Evolutionary conservation across 352 stramenopile species (phyloP), one percentile per base, ranked within the genome.

Genomic region (Pythium insidiosum): DNA sequence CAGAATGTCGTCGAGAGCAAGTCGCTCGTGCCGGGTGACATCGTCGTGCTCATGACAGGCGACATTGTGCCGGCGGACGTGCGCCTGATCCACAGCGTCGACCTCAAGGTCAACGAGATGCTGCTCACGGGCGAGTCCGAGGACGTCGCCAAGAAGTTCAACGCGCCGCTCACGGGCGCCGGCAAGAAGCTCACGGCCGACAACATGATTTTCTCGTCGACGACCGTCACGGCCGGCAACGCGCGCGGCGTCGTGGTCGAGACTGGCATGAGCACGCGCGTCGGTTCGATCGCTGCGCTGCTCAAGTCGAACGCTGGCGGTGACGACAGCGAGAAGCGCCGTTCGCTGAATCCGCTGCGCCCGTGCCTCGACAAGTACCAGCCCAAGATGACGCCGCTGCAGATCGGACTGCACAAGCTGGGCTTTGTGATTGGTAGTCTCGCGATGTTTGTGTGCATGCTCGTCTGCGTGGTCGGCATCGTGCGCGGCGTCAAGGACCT

Each of bases 141-240:
- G 46, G 89, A 86, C 40, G 76, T 89, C 0, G 30, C 64, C 5
- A 88, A 91, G 60, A 78, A 80, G 26, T 81, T 59, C 46, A 84
- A 79, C 35, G 58, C 58, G 20, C 35, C 49, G 15, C 55, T 66
- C 6, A 39, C 51, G 6, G 30, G 43, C 25, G 37, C 41, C 6
- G 53, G 41, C 7, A 81, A 88, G 39, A 61, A 59, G 19, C 51
- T 84, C 24, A 87, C 73, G 20, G 68, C 72, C 2, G 68, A 68
- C 45, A 78, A 99, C 67, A 88, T 98, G 58, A 73, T 96, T 0
- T 99, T 99, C 62, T 89, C 57, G 47, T 98, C 50, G 53, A 98
- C 65, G 44, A 82, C 48, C 19, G 78, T 63, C 79, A 97, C 76
- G 2, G 68, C 73, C 0, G 76, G 76, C n/a, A 89, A 84, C 35